Evolutionary conservation across 2,329 filamentous ascomycete genomes (phyloP).

Genomic region (Pseudogymnoascus sp.): DNA sequence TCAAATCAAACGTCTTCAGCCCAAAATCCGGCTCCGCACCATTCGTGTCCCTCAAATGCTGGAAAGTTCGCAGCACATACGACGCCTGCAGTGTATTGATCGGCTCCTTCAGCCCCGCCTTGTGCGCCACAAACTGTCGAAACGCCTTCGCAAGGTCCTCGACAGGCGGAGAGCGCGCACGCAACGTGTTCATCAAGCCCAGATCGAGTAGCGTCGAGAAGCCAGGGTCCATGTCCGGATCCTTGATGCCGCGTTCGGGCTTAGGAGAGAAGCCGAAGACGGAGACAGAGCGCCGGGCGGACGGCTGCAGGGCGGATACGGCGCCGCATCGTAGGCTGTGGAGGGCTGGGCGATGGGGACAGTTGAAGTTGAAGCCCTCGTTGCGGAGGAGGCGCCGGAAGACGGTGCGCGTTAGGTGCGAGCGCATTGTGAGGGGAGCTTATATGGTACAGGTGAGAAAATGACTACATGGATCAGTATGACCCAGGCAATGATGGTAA

Average conservation of each 20-base stretch:
- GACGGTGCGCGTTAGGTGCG: slow-evolving; percentile 51
- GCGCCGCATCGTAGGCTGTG: slow-evolving; percentile 31
- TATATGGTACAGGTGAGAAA: background rate
- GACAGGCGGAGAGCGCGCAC: slow-evolving; percentile 54
- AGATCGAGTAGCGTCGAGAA: slow-evolving; percentile 64
- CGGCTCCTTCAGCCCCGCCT: slow-evolving; percentile 38
- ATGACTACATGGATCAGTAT: background rate
- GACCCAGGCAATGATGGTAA: background rate
- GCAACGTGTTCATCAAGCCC: slow-evolving; percentile 52
- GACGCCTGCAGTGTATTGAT: slow-evolving; percentile 60
- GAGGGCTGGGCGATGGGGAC: slow-evolving; percentile 20
- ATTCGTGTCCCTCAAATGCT: slow-evolving; percentile 43
- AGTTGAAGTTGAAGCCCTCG: slow-evolving; percentile 31
- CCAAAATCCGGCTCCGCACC: slow-evolving; percentile 15
- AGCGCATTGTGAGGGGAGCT: slow-evolving; percentile 39
- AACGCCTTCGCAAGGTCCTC: slow-evolving; percentile 59
- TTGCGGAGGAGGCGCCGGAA: slow-evolving; percentile 49
- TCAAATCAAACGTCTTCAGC: slow-evolving; percentile 16
- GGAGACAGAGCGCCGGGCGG: slow-evolving; percentile 46
- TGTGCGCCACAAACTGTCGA: slow-evolving; percentile 51
- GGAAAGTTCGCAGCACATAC: slow-evolving; percentile 50
- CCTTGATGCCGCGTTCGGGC: slow-evolving; percentile 49
- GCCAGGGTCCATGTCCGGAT: slow-evolving; percentile 59
- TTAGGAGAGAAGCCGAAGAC: slow-evolving; percentile 58
- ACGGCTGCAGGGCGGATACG: slow-evolving; percentile 25